These are phyloP conservation scores for Aspergillus panamensis DNA, from an alignment of 495 filamentous ascomycete species.

Conservation along the genomic window DNA sequence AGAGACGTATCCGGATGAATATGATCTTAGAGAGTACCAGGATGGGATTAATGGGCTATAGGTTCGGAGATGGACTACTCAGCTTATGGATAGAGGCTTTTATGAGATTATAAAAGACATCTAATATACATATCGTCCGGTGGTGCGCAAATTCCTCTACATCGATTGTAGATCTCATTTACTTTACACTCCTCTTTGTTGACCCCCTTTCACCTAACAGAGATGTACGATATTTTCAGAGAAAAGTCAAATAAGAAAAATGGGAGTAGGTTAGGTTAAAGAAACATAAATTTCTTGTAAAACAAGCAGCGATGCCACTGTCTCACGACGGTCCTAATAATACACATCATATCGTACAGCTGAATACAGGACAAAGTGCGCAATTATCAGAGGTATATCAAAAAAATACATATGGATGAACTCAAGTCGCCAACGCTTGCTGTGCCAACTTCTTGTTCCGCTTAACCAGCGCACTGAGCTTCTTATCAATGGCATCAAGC, in stretches of 20 bases:
- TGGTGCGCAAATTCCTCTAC: too few relatives aligned
- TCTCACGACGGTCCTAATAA: background rate
- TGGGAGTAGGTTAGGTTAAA: too few relatives aligned
- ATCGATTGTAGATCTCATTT: too few relatives aligned
- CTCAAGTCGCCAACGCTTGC: conserved; percentile 33
- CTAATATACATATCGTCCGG: too few relatives aligned
- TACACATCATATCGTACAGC: background rate
- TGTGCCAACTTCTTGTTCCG: conserved; percentile 48
- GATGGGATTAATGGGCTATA: conserved; percentile 66
- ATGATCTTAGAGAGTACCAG: conserved; percentile 77
- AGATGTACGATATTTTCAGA: too few relatives aligned
- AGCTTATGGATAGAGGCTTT: too few relatives aligned
- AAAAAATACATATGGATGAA: background rate
- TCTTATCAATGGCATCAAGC: conserved; percentile 43
- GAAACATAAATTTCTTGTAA: too few relatives aligned
- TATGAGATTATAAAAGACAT: too few relatives aligned
- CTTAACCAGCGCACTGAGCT: conserved; percentile 45
- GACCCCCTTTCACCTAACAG: too few relatives aligned
- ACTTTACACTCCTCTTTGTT: too few relatives aligned
- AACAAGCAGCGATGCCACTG: too few relatives aligned
- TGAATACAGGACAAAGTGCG: background rate
- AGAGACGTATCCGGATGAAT: conserved; percentile 88
- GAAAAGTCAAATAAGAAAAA: too few relatives aligned
- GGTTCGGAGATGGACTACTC: conserved; percentile 4
- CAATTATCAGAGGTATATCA: background rate